A percentile compares a stretch with the other conserved stretches of the same genome.
These are phyloP conservation scores for Wickerhamomyces sp. DNA, from an alignment of 1,139 yeast genomes.

Conservation along the genomic window DNA sequence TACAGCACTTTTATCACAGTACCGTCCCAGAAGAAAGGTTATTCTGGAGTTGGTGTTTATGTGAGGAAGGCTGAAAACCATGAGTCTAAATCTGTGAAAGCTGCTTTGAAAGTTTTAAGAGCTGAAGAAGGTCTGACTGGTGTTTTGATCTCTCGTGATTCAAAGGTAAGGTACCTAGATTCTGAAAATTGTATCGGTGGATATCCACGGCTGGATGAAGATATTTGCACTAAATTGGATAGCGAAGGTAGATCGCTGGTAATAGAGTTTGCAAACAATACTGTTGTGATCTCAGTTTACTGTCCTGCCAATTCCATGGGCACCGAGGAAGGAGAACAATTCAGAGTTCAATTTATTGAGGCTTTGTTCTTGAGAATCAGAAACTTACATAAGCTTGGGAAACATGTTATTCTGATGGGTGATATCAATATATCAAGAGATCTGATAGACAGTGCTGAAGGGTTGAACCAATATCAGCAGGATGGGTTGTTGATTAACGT, in stretches of 20 bases:
- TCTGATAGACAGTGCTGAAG: slow-evolving; percentile 78
- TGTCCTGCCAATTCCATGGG: slow-evolving; percentile 87
- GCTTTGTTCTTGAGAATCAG: slow-evolving; percentile 57
- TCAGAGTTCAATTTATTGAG: slow-evolving; percentile 52
- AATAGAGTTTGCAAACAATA: slow-evolving; percentile 57
- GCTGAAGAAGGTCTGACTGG: slow-evolving; percentile 96
- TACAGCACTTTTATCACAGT: slow-evolving; percentile 65
- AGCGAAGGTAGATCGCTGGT: slow-evolving; percentile 80
- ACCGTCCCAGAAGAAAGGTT: slow-evolving; percentile 68
- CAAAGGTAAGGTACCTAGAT: slow-evolving; percentile 12
- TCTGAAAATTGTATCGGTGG: slow-evolving; percentile 58
- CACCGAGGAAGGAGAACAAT: slow-evolving; percentile 66
- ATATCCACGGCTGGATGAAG: slow-evolving; percentile 44
- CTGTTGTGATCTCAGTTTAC: slow-evolving; percentile 71
- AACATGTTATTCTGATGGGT: slow-evolving; percentile 74
- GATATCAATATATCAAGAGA: slow-evolving; percentile 82
- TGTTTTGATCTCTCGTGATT: slow-evolving; percentile 32
- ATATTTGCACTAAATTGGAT: slow-evolving; percentile 50
- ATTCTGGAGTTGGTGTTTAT: slow-evolving; percentile 88
- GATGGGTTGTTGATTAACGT: slow-evolving; percentile 17
- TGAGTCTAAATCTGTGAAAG: slow-evolving; percentile 34
- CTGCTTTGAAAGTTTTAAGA: slow-evolving; percentile 45
- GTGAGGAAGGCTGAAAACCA: slow-evolving; percentile 44
- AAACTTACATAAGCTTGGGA: slow-evolving; percentile 47
- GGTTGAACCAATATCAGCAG: slow-evolving; percentile 40